A percentile compares a stretch with the other conserved stretches of the same genome.
These are phyloP conservation scores for Phlegmacium glaucopus DNA, from an alignment of 768 basidiomycete species.

Conservation along the genomic window DNA sequence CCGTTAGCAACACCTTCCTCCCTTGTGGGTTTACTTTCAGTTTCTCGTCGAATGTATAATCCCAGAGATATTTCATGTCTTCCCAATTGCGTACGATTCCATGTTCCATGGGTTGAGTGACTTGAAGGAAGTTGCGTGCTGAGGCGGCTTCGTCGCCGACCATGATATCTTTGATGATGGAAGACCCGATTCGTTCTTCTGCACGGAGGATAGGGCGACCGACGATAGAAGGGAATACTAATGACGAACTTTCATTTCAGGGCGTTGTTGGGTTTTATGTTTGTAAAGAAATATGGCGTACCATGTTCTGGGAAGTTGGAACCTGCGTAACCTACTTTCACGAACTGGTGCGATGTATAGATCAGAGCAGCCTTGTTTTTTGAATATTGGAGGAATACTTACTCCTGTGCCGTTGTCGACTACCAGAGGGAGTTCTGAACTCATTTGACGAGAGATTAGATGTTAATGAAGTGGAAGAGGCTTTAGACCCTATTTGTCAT, in stretches of 20 bases:
- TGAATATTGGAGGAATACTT: conserved; percentile 26
- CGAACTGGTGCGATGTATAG: conserved; percentile 52
- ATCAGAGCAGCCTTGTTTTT: neutral
- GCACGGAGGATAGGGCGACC: conserved; percentile 97
- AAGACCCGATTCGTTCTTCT: conserved; percentile 87
- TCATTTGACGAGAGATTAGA: no score
- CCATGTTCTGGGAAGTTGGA: conserved; percentile 96
- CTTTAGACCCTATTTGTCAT: no score
- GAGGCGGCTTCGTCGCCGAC: conserved; percentile 95
- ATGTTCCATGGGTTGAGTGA: conserved; percentile 99
- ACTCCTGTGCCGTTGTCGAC: conserved; percentile 91
- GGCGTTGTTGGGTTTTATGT: no score
- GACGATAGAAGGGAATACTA: conserved; percentile 95
- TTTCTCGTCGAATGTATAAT: conserved; percentile 98
- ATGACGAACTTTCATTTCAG: no score
- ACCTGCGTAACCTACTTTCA: conserved; percentile 88
- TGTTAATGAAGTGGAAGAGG: conserved; percentile 3
- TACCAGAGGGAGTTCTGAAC: conserved; percentile 56
- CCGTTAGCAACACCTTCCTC: conserved; percentile 88
- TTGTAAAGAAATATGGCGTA: conserved; percentile 26
- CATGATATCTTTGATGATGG: conserved; percentile 96
- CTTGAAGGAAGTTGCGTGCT: conserved; percentile 92
- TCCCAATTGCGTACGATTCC: conserved; percentile 99
- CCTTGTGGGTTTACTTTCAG: conserved; percentile 84
- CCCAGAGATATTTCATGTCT: conserved; percentile 98